Percentiles rank a stretch among this genome's conserved stretches.
Conservation (phyloP, 768 basidiomycete genomes). For the Tremella yokohamensis region DNA sequence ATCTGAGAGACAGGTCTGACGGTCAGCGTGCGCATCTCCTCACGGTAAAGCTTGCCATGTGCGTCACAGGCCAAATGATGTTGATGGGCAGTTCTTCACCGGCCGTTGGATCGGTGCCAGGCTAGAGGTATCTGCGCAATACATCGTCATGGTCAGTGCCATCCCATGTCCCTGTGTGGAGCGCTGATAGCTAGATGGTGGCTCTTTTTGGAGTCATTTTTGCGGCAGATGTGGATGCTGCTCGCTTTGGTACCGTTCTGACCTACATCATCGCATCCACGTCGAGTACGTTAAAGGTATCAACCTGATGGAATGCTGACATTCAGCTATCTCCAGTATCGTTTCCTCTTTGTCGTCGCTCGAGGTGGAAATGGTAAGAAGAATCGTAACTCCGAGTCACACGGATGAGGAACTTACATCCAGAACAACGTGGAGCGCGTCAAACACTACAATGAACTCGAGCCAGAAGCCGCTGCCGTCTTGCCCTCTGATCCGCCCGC, state of each 20-base stretch:
- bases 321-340: constrained; percentile 22
- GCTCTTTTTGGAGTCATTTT: constrained; percentile 66
- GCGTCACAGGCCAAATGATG: constrained; percentile 21
- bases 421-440: constrained; percentile 69
- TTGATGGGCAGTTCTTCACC: constrained; percentile 10
- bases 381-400: not conserved
- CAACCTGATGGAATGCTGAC: not conserved
- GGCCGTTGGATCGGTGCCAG: constrained; percentile 55
- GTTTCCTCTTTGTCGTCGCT: constrained; percentile 27
- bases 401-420: not conserved
- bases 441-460: constrained; percentile 70
- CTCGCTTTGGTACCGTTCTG: constrained; percentile 64
- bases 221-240: constrained; percentile 58
- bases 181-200: constrained; percentile 54
- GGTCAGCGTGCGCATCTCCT: constrained; percentile 25
- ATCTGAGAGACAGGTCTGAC: not conserved
- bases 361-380: constrained; percentile 28
- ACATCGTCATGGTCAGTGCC: constrained; percentile 55
- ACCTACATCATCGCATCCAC: constrained; percentile 55
- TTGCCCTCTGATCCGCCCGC: constrained; percentile 56
- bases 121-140: constrained; percentile 64
- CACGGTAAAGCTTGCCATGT: constrained; percentile 18
- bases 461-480: constrained; percentile 66
- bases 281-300: constrained; percentile 9
- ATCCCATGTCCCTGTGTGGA: not conserved